Evolutionary conservation across 2,329 filamentous ascomycete genomes (phyloP).

Genomic region (Exophiala spinifera): DNA sequence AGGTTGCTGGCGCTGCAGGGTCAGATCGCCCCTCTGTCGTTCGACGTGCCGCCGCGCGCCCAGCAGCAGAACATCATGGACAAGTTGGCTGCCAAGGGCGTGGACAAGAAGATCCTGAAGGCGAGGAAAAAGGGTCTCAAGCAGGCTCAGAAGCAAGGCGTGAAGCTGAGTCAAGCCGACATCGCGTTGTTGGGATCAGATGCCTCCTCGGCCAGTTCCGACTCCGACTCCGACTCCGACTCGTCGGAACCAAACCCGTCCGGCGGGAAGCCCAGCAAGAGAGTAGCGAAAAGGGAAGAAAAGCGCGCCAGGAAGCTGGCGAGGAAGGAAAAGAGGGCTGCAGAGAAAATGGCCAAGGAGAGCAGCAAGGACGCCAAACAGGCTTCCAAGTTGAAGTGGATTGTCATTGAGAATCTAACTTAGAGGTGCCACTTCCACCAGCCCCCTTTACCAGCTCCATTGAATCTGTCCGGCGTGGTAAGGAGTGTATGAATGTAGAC

Average conservation of each 20-base stretch:
- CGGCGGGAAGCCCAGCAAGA: neutral
- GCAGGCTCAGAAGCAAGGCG: neutral
- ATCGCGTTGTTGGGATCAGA: neutral
- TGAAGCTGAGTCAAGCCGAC: too few relatives aligned
- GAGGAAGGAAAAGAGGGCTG: neutral
- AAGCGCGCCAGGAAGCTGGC: neutral
- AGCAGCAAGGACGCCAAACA: neutral
- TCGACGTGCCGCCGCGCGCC: constrained; percentile 1
- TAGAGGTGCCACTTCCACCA: too few relatives aligned
- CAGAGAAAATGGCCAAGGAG: neutral
- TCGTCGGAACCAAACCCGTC: neutral
- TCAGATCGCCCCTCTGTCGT: constrained; percentile 1
- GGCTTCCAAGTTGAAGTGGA: constrained; percentile 4
- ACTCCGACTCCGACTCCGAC: neutral
- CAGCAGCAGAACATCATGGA: neutral
- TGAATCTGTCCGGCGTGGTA: too few relatives aligned
- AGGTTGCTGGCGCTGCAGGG: constrained; percentile 1
- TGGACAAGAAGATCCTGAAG: neutral
- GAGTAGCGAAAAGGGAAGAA: neutral
- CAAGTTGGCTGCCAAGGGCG: constrained; percentile 1
- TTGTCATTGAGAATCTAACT: constrained; percentile 6
- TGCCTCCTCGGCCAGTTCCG: neutral
- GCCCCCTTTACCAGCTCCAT: too few relatives aligned
- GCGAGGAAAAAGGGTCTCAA: neutral
- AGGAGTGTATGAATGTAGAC: too few relatives aligned